Base-by-base conservation (phyloP, 2,329 filamentous ascomycete genomes). In the Plectosphaerella cucumerina region DNA sequence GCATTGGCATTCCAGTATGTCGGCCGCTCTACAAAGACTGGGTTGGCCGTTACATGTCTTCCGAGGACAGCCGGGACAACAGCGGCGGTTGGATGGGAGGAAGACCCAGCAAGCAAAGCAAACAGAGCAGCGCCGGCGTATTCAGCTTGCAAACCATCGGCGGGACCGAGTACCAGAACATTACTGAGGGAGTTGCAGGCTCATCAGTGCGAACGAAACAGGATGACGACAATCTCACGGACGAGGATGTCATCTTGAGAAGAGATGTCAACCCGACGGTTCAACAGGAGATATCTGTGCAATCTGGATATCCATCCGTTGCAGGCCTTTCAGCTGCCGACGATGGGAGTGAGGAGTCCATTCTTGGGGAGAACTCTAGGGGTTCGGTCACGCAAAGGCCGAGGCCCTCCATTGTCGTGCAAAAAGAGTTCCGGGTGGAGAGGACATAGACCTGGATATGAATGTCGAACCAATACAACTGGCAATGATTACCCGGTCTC, bases 1-100 rank as follows among this genome's bases (percentile, higher is more conserved):
- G 70, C 58, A 66, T 70, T 20, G 67, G 65, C 5, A 69, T 73
- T 4, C 68, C 70, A 1, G 65, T 70, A 4, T 65, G 70, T 8
- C 62, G 68, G 0, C 70, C 70, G 0, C 56, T 73, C 0, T 73
- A 70, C 52, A 58, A 50, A 44, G 39, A 42, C 15, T 54, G 53
- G 53, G 18, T 54, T 18, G 35, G 35, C 5, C 35, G 35, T 6
- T 39, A n/a, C 35, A 6, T 39, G 17, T 39, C 35, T 14, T 14
- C 35, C 35, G 35, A 39, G 35, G 17, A 39, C 35, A 39, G 17
- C 14, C 6, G 15, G 10, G 17, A 39, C 17, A 9, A 39, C 35
- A 6, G 35, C 35, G 35, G 35, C 14, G 35, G 35, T 14, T 39
- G 35, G 35, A 39, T 18, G 17, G 35, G 35, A n/a, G 35, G 35